phyloP scores from a whole-genome alignment of 1,284 basidiomycete genomes.

The Cutaneotrichosporon sp. region DNA sequence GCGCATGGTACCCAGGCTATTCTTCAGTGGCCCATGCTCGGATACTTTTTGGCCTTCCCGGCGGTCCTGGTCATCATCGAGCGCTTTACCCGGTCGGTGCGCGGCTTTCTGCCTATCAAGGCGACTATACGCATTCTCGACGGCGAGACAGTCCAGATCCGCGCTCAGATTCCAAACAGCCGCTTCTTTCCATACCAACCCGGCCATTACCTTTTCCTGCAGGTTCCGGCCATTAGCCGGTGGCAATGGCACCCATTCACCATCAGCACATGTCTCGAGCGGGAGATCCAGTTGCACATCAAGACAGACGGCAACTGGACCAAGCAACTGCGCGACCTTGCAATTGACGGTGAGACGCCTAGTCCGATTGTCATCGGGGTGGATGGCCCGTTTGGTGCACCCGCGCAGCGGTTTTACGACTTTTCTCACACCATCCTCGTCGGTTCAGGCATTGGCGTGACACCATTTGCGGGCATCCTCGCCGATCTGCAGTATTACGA shows the following conservation, averaged over 20 bases:
- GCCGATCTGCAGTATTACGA: conserved; percentile 26
- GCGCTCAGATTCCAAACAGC: conserved; percentile 14
- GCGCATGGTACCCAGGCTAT: conserved; percentile 27
- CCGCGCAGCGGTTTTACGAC: conserved; percentile 33
- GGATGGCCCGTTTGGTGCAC: conserved; percentile 31
- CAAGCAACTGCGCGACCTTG: conserved; percentile 16
- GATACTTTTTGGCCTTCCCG: conserved; percentile 34
- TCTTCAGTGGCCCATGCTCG: conserved; percentile 31
- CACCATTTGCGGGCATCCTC: conserved; percentile 31
- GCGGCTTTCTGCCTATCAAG: conserved; percentile 21
- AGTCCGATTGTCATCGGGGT: conserved; percentile 22
- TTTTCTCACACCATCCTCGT: conserved; percentile 32
- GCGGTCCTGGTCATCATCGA: conserved; percentile 27
- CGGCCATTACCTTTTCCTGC: conserved; percentile 31
- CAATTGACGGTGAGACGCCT: conserved; percentile 5
- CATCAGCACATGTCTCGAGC: conserved; percentile 21
- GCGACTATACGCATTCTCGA: conserved; percentile 27
- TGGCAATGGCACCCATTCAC: conserved; percentile 36
- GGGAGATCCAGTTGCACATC: conserved; percentile 27
- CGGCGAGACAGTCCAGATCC: conserved; percentile 24
- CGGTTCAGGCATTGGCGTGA: conserved; percentile 30
- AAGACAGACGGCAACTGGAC: conserved; percentile 35
- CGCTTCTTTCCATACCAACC: conserved; percentile 23
- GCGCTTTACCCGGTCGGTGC: conserved; percentile 12
- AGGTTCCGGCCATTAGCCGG: conserved; percentile 19